Conservation (phyloP, 352 stramenopile species). For the Globisporangium cylindrosporum region DNA sequence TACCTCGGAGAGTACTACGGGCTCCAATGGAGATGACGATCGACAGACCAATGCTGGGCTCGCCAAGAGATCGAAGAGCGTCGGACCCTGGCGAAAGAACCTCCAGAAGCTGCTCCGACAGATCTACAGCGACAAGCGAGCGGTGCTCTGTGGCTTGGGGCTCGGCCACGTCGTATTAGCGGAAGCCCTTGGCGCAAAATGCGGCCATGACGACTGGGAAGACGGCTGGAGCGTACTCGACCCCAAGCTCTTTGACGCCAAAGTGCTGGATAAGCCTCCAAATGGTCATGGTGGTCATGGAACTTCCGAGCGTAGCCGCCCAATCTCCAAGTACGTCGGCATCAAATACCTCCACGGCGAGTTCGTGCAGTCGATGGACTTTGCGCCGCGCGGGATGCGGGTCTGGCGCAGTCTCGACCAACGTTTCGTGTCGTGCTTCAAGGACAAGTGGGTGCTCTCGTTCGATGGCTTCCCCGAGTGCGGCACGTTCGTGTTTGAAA, state of each 20-base stretch:
- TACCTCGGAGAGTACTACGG: conserved; percentile 8
- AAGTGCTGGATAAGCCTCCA: neutral
- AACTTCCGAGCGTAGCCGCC: neutral
- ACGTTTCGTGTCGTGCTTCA: conserved; percentile 20
- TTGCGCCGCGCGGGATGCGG: conserved; percentile 10
- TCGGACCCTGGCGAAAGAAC: conserved; percentile 18
- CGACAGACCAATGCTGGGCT: neutral
- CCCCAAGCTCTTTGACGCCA: conserved; percentile 13
- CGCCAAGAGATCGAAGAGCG: neutral
- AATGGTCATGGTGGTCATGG: neutral
- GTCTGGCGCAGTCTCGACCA: conserved; percentile 23
- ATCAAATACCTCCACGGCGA: conserved; percentile 29
- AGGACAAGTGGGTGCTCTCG: conserved; percentile 19
- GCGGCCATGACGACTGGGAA: conserved; percentile 17
- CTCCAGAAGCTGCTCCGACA: conserved; percentile 27
- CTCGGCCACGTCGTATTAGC: conserved; percentile 32
- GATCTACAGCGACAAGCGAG: conserved; percentile 24
- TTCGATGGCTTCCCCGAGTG: conserved; percentile 28
- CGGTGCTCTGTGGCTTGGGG: conserved; percentile 23
- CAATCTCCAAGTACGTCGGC: conserved; percentile 14
- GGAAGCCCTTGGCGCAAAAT: conserved; percentile 20
- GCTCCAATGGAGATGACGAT: neutral
- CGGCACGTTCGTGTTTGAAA: conserved; percentile 26
- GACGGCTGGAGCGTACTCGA: conserved; percentile 26
- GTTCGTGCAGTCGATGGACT: conserved; percentile 24